Conservation (phyloP, 768 basidiomycete species). For the Russula sp. region DNA sequence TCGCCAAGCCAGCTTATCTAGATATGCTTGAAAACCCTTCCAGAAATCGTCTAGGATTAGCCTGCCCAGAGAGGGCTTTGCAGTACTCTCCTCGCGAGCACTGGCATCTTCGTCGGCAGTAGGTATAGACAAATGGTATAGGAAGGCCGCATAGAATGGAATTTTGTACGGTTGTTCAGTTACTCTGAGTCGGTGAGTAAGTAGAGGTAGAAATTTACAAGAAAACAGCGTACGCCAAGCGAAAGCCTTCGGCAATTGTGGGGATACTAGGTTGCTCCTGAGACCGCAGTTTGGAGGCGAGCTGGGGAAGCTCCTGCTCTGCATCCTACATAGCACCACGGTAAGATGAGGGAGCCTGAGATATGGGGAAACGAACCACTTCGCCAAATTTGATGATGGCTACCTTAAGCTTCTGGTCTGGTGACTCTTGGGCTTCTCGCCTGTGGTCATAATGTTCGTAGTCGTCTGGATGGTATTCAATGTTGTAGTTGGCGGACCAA, state of each 20-base stretch:
- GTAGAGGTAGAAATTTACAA: neutral
- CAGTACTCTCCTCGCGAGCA: slow-evolving; percentile 30
- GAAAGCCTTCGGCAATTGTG: slow-evolving; percentile 64
- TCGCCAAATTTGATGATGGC: slow-evolving; percentile 71
- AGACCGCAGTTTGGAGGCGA: slow-evolving; percentile 60
- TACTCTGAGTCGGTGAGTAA: slow-evolving; percentile 41
- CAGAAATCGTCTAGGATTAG: slow-evolving; percentile 82
- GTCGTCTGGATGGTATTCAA: slow-evolving; percentile 43
- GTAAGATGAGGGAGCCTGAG: neutral
- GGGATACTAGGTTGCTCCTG: slow-evolving; percentile 51
- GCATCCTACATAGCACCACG: slow-evolving; percentile 44
- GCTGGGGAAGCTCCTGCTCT: slow-evolving; percentile 55
- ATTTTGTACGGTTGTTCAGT: slow-evolving; percentile 94
- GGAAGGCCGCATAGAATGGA: slow-evolving; percentile 76
- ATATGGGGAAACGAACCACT: slow-evolving; percentile 50
- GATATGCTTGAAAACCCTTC: slow-evolving; percentile 81
- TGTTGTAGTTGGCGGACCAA: neutral
- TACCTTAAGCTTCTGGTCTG: slow-evolving; percentile 62
- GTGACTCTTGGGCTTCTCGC: slow-evolving; percentile 56
- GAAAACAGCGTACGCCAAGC: slow-evolving; percentile 45
- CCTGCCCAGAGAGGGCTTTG: slow-evolving; percentile 46
- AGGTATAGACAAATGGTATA: slow-evolving; percentile 57
- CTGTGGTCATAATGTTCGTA: slow-evolving; percentile 53
- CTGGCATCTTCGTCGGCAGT: slow-evolving; percentile 9
- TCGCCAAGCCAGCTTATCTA: slow-evolving; percentile 88